Evolutionary conservation across 352 stramenopile genomes (phyloP), one percentile per base, ranked within the genome.

Genomic region (Globisporangium ultimum): DNA sequence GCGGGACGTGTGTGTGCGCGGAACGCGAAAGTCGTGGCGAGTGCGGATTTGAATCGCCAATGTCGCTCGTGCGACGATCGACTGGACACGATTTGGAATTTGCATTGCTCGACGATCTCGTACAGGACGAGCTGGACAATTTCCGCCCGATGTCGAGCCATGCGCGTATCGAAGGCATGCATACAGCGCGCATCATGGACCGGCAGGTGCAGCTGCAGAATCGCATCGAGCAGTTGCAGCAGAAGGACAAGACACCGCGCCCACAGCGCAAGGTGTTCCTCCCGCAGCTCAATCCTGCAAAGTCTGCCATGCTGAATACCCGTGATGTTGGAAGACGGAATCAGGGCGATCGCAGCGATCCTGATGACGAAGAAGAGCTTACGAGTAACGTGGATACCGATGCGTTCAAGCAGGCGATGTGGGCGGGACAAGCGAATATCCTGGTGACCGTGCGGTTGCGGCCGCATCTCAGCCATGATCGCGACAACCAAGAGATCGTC

Each of bases 401-500:
- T 18, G 71, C 60, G 18, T 89, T 89, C 66, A 78, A 80, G 61
- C 68, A 86, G 13, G 84, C 86, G 14, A 94, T 94, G 85, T 96
- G 88, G 88, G 83, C 78, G 8, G 89, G 87, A 0, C 83, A 95
- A 49, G 78, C 82, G 40, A 97, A 95, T 56, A 92, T 97, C 50
- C 68, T 97, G 6, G 89, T 97, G 43, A 83, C 85, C 0, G 91
- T 97, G 42, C 84, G 91, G 3, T 73, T 97, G 42, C 84, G 90
- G 18, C 90, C 91, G 4, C 71, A 90, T 22, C 67, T 90, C 28
- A 77, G 72, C 10, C 82, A 96, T 47, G 88, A 96, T 32, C 70
- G 76, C 22, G 72, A 89, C 55, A 72, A 74, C 17, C 68, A 76
- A 8, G 71, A 89, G 52, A 92, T 96, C 56, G 88, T 97, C 40